Base-by-base conservation (phyloP, 192 early-diverging fungal species). In the Coemansia aciculifera region DNA sequence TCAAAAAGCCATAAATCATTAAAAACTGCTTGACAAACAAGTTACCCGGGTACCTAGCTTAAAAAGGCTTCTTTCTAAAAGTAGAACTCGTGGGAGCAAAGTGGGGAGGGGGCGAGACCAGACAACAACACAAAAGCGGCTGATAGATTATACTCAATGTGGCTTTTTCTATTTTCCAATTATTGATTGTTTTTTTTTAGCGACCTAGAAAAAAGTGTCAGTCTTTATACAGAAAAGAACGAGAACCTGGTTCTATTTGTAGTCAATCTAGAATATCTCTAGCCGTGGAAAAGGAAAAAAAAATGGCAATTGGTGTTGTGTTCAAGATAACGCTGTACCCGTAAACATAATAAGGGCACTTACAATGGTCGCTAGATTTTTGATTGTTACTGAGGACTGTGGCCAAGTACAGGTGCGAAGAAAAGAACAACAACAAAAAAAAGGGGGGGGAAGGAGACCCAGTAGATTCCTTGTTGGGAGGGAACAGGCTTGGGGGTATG, bases 381-480 rank as follows among this genome's bases (percentile, higher is more conserved):
- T 32, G 31, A 57, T 57, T 57, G 54, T 57, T 57, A 34, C 29
- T 51, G 23, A 51, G 23, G 3, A 57, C 29, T 32, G 54, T 57
- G 54, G 54, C 54, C 54, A n/a, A 57, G 54, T 57, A 17, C 29
- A 57, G 9, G 12, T 48, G 7, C 29, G 13, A 34, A 13, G 31
- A 21, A 54, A 29, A 13, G 19, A 49, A 49, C n/a, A 15, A 54
- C 51, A 54, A 54, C 51, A 54, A 54, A 24, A 54, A 15, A 31
- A 49, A 49, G 23, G 13, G 42, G 15, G 17, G 17, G 15, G 42
- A 17, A 9, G 44, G n/a, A 7, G 46, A 48, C n/a, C 46, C 46
- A 48, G 46, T 48, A 48, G 46, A 21, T 48, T 48, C 46, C 46
- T 19, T 48, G 46, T 48, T 48, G 19, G 46, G 46, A 44, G 19